These are phyloP conservation scores for Candida mesenterica DNA, from an alignment of 1,139 yeast species.

Conservation along the genomic window DNA sequence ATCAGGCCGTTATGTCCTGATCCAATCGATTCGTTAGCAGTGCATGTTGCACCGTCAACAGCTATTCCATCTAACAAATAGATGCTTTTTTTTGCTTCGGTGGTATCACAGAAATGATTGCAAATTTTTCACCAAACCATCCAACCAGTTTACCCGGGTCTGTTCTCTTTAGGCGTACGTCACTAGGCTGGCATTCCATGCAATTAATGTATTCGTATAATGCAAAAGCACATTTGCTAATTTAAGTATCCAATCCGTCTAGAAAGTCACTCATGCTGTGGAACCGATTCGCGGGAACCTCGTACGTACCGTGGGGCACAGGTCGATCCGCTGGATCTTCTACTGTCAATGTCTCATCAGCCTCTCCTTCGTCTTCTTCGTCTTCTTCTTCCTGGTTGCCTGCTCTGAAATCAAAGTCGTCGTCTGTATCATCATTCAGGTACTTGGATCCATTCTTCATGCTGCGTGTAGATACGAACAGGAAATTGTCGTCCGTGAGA, in stretches of 20 bases:
- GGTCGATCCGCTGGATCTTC: slow-evolving; percentile 5
- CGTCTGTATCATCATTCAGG: slow-evolving; percentile 4
- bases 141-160: too few relatives aligned
- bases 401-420: slow-evolving; percentile 1
- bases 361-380: slow-evolving; percentile 9
- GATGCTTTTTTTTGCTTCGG: too few relatives aligned
- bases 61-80: too few relatives aligned
- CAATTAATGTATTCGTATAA: not conserved
- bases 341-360: slow-evolving; percentile 11
- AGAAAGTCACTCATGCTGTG: slow-evolving; percentile 23
- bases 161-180: too few relatives aligned
- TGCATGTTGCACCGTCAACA: too few relatives aligned
- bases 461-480: slow-evolving; percentile 10
- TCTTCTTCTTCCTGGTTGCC: slow-evolving; percentile 2
- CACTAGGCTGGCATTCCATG: too few relatives aligned
- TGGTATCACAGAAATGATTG: too few relatives aligned
- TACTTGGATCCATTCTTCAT: slow-evolving; percentile 1
- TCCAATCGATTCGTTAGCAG: too few relatives aligned
- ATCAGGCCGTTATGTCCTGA: too few relatives aligned
- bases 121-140: too few relatives aligned
- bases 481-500: slow-evolving; percentile 36
- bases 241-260: not conserved
- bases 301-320: not conserved
- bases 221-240: too few relatives aligned
- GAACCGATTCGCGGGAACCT: slow-evolving; percentile 4